Evolutionary conservation across 2,329 filamentous ascomycete genomes (phyloP), one percentile per base, ranked within the genome.

Genomic region (Colletotrichum tropicicola): DNA sequence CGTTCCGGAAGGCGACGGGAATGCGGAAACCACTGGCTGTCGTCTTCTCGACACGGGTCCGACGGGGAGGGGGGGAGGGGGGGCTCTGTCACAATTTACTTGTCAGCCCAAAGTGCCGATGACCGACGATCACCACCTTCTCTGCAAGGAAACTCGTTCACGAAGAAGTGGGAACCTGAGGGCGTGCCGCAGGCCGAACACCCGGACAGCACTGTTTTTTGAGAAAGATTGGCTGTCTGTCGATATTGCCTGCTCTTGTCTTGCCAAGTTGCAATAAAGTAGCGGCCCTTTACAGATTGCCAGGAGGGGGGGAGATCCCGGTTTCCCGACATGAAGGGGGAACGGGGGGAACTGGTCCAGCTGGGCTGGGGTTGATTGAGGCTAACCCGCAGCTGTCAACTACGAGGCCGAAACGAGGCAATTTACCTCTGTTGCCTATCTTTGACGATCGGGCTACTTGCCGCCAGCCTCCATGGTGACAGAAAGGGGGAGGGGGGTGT

Each of bases 1-100:
- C 43, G 21, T 45, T 39, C 43, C 27, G 43, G 43, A 41, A 57
- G 54, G 43, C 54, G 41, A n/a, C n/a, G n/a, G n/a, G n/a, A 48
- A 37, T 30, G n/a, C 9, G 30, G 32, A 28, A 21, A 37, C 6
- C 8, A 17, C 15, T 2, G 37, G 13, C n/a, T 13, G 27, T n/a
- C n/a, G 21, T 57, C 28, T 30, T 3, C 15, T 27, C 7, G 32
- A 35, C 45, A 37, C 28, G 53, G 53, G 30, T 27, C 27, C 27
- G 30, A 56, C 53, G 28, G 41, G 15, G 17, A 17, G 12, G 32
- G 32, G 12, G 32, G 32, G 32, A 17, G n/a, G 37, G 37, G n/a
- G 5, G 17, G 37, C 15, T 49, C 45, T 15, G 32, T 35, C 32
- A 15, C n/a, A 35, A 12, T 45, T 13, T 53, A 4, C 19, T 19